Conservation (phyloP, 1,284 basidiomycete genomes). For the Cryptococcus neoformans region DNA sequence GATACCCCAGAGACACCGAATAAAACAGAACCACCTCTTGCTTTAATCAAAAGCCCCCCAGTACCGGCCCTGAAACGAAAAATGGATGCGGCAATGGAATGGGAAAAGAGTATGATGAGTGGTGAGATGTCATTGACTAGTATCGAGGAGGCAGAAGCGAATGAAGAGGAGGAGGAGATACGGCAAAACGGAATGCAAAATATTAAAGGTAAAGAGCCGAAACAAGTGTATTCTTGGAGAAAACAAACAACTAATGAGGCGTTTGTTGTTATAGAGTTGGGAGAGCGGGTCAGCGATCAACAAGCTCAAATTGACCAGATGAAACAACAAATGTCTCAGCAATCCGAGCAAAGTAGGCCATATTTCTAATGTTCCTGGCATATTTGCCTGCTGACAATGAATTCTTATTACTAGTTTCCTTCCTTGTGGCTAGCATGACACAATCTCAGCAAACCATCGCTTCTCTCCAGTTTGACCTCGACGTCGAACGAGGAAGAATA, state of each 20-base stretch:
- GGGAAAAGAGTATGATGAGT: conserved; percentile 1
- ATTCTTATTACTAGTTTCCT: not conserved
- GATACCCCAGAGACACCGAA: not conserved
- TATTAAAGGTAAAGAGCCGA: not conserved
- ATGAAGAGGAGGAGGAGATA: not conserved
- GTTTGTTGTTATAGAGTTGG: not conserved
- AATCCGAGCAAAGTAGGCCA: not conserved
- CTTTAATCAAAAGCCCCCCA: not conserved
- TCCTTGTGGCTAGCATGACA: not conserved
- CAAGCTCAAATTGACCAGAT: not conserved
- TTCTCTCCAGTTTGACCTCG: not conserved
- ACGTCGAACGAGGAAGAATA: not conserved
- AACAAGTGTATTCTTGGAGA: not conserved
- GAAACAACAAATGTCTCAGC: not conserved
- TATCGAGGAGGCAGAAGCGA: not conserved
- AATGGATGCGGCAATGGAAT: not conserved
- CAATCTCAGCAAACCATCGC: not conserved
- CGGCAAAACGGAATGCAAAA: not conserved
- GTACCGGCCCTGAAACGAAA: not conserved
- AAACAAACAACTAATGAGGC: not conserved
- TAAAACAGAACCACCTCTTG: not conserved
- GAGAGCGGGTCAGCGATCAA: not conserved
- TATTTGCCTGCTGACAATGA: too few relatives aligned
- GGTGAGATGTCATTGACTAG: not conserved
- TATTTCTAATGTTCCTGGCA: not conserved